Evolutionary conservation across 176 grass and related monocot species (phyloP).

Genomic region (Musa beccarii): DNA sequence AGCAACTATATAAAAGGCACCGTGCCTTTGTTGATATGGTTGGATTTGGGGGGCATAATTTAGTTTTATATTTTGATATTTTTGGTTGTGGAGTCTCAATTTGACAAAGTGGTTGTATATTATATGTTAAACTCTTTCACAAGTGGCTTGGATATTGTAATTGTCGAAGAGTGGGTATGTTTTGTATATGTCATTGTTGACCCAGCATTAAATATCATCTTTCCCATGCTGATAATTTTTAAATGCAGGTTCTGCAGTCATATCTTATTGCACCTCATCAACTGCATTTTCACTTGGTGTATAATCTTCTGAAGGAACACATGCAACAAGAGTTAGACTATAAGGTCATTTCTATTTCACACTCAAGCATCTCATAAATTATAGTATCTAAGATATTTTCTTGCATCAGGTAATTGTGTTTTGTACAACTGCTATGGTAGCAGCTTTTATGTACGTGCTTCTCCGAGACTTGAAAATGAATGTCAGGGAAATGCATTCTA

Average conservation of each 20-base stretch:
- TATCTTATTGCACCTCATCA: slow-evolving; percentile 64
- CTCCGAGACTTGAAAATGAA: slow-evolving; percentile 83
- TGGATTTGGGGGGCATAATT: neutral
- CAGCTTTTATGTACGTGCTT: slow-evolving; percentile 80
- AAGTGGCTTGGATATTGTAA: neutral
- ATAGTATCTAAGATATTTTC: slow-evolving; percentile 3
- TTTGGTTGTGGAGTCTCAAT: too few relatives aligned
- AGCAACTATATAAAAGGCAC: neutral
- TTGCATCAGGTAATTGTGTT: slow-evolving; percentile 65
- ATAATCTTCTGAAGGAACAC: slow-evolving; percentile 65
- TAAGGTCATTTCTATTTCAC: slow-evolving; percentile 37
- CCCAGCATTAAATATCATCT: neutral
- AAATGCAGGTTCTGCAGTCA: slow-evolving; percentile 56
- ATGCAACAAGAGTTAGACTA: slow-evolving; percentile 70
- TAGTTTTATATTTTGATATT: neutral
- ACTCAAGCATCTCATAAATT: neutral
- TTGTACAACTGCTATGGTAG: slow-evolving; percentile 82
- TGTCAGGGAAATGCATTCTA: slow-evolving; percentile 87
- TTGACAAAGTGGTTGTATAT: too few relatives aligned
- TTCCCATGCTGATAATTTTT: neutral
- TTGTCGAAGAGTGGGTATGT: neutral
- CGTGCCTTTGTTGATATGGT: neutral
- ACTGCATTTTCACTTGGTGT: slow-evolving; percentile 76
- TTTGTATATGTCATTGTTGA: neutral
- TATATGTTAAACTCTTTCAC: too few relatives aligned